Conservation (phyloP, 805 yeast species). For the Hagleromyces aurorensis region DNA sequence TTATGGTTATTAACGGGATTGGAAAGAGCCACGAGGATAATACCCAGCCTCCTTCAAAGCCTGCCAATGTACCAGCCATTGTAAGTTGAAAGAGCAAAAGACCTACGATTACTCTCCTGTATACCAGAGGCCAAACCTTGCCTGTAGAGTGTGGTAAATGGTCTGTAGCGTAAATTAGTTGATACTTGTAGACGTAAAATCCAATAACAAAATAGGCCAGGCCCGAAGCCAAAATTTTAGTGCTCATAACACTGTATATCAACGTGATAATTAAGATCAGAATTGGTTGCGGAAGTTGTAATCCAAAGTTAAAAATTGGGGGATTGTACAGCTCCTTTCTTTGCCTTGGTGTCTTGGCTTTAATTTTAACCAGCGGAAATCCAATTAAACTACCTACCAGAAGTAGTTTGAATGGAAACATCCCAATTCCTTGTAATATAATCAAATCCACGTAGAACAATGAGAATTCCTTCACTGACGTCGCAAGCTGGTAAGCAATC, state of each 20-base stretch:
- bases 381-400: conserved; percentile 70
- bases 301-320: conserved; percentile 85
- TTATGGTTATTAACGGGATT: conserved; percentile 59
- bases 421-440: conserved; percentile 75
- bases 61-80: conserved; percentile 83
- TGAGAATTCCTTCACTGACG: conserved; percentile 69
- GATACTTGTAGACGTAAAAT: conserved; percentile 84
- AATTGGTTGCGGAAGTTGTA: conserved; percentile 86
- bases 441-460: conserved; percentile 85
- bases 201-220: conserved; percentile 77
- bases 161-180: conserved; percentile 78
- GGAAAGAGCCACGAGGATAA: conserved; percentile 69
- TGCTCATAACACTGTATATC: conserved; percentile 82
- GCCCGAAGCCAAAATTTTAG: conserved; percentile 80
- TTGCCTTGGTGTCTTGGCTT: conserved; percentile 78
- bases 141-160: conserved; percentile 98
- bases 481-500: conserved; percentile 79
- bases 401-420: conserved; percentile 82
- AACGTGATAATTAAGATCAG: conserved; percentile 77
- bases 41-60: conserved; percentile 67
- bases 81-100: conserved; percentile 78
- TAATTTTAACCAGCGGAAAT: conserved; percentile 57
- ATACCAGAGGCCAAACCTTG: conserved; percentile 88
- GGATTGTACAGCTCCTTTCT: conserved; percentile 70
- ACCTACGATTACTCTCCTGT: conserved; percentile 76